Evolutionary conservation across 2,329 filamentous ascomycete genomes (phyloP), one percentile per base, ranked within the genome.

Genomic region (Didymella segeticola): DNA sequence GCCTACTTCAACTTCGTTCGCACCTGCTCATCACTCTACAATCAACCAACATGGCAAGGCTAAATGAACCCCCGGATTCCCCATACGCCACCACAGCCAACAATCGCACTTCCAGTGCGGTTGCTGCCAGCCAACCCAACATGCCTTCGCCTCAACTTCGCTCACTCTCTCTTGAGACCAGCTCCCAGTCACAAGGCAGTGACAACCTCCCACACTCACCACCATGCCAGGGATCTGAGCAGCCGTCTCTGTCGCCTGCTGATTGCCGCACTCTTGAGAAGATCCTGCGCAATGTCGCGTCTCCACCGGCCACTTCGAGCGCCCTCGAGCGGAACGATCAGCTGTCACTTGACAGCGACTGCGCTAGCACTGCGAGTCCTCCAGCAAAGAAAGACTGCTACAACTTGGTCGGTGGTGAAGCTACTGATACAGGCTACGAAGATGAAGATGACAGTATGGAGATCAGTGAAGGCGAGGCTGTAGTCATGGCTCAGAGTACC

Each of bases 371-470:
- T 3, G 17, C 20, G 8, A 23, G 48, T 8, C 7, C 3, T 10
- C 1, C 31, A 15, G 3, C 36, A 1, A 38, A 51, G 8, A 23
- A 22, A 9, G 17, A 20, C 3, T 15, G 20, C 8, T 33, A 31
- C 9, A 38, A 37, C 4, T 33, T 30, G 4, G n/a, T 30, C 11
- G 41, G 53, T 14, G 48, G 56, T 25, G 59, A 66, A 45, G 26
- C 17, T 15, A 37, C 56, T 2, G 48, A 45, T 23, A 17, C 45
- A 5, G 61, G 59, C 1, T 64, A 66, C 22, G 53, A 57, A 36
- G 63, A 63, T 11, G 56, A 62, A n/a, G 48, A 62, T 20, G 54
- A 55, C 11, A 62, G 57, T 26, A 62, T 62, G 62, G 57, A 62
- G 29, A 12, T 58, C 19, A 63, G 55, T 25, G 56, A 64, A 19